Conservation (phyloP, 1,284 basidiomycete species). For the Cerrena zonata region DNA sequence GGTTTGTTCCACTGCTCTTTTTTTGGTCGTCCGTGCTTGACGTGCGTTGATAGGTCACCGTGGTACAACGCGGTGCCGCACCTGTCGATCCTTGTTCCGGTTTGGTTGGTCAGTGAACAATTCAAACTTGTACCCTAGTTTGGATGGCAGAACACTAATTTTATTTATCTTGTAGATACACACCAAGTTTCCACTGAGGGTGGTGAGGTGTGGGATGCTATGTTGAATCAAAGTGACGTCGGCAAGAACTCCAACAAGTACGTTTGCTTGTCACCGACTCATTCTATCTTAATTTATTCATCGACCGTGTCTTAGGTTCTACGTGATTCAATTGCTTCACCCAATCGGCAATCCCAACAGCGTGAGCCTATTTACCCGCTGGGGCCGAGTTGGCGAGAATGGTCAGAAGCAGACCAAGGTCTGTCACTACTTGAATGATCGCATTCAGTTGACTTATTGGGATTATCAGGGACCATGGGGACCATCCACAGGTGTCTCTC, state of each 20-base stretch:
- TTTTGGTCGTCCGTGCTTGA: too few species aligned
- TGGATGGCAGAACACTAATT: background rate
- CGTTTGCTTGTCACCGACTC: too few species aligned
- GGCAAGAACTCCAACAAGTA: constrained; percentile 61
- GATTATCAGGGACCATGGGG: constrained; percentile 32
- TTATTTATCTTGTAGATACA: constrained; percentile 32
- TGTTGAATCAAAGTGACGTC: constrained; percentile 64
- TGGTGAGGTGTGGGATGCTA: constrained; percentile 58
- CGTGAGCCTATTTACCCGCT: constrained; percentile 47
- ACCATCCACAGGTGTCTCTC: constrained; percentile 33
- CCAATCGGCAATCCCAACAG: constrained; percentile 36
- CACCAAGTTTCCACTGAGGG: constrained; percentile 50
- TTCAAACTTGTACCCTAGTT: background rate
- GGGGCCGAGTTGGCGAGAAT: constrained; percentile 57
- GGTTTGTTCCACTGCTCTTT: too few species aligned
- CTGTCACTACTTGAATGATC: too few species aligned
- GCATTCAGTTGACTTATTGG: too few species aligned
- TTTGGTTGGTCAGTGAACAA: constrained; percentile 45
- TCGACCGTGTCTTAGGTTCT: too few species aligned
- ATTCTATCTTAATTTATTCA: background rate
- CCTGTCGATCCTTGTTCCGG: constrained; percentile 51
- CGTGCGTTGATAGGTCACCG: constrained; percentile 49
- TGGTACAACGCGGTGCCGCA: constrained; percentile 54
- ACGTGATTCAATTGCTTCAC: constrained; percentile 59
- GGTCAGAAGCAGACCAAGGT: constrained; percentile 51